Evolutionary conservation across 768 basidiomycete genomes (phyloP).

Genomic region (Exidia glandulosa): DNA sequence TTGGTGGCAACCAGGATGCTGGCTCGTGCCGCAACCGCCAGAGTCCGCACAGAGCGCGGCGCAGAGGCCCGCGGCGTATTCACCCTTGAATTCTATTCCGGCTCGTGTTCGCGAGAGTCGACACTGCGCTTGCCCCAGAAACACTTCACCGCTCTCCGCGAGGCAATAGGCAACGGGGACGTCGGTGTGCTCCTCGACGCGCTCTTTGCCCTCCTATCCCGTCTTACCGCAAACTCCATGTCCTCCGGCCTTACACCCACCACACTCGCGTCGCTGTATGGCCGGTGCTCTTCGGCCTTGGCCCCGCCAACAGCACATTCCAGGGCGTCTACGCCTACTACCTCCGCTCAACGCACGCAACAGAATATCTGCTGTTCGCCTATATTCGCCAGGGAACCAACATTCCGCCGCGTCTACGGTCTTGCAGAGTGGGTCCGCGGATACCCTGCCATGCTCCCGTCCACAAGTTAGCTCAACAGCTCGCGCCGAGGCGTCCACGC

Average conservation of each 20-base stretch:
- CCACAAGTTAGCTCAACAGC: constrained; percentile 37
- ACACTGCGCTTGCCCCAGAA: constrained; percentile 65
- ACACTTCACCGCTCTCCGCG: constrained; percentile 62
- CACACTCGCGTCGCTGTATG: constrained; percentile 80
- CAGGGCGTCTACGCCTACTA: constrained; percentile 55
- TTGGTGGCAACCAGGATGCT: constrained; percentile 74
- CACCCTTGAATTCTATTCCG: constrained; percentile 72
- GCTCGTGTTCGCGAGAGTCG: constrained; percentile 74
- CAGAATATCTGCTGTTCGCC: constrained; percentile 86
- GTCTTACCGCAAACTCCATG: constrained; percentile 73
- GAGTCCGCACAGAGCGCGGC: constrained; percentile 52
- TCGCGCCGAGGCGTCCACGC: constrained; percentile 59
- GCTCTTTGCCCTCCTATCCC: constrained; percentile 68
- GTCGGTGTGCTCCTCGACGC: constrained; percentile 53
- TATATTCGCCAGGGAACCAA: constrained; percentile 56
- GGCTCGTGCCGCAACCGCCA: constrained; percentile 53
- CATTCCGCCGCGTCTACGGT: constrained; percentile 63
- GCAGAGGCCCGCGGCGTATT: constrained; percentile 74
- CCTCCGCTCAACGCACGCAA: constrained; percentile 72
- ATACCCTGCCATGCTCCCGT: constrained; percentile 72
- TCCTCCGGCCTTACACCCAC: constrained; percentile 86
- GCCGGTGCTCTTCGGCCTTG: constrained; percentile 79
- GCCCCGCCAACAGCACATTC: constrained; percentile 37
- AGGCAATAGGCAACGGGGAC: constrained; percentile 35
- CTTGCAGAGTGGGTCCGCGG: constrained; percentile 86